phyloP scores from a whole-genome alignment of 345 rosid genomes.

The Noccaea bulbosa region DNA sequence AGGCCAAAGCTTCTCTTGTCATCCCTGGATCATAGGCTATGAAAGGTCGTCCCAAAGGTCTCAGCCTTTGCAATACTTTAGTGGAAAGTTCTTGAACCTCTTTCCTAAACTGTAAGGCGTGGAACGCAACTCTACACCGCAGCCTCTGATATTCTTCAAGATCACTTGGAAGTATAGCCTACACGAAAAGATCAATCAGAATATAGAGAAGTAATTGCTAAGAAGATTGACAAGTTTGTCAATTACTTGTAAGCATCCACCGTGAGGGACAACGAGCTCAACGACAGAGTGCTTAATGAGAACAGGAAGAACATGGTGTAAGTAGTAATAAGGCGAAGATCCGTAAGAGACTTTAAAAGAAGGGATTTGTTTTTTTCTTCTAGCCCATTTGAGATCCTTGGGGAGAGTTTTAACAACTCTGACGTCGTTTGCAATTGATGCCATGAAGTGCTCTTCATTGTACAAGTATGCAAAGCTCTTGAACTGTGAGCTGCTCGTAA shows the following conservation, averaged over 20 bases:
- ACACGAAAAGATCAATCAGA: constrained; percentile 18
- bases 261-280: constrained; percentile 83
- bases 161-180: constrained; percentile 80
- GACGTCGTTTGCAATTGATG: constrained; percentile 72
- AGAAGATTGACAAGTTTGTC: not conserved
- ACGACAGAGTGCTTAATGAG: constrained; percentile 86
- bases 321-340: constrained; percentile 82
- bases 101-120: constrained; percentile 78
- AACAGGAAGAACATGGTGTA: constrained; percentile 86
- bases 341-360: constrained; percentile 76
- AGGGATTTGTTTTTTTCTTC: constrained; percentile 88
- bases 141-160: constrained; percentile 93
- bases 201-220: not conserved
- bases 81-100: constrained; percentile 90
- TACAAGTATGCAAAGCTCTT: constrained; percentile 98
- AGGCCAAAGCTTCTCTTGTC: constrained; percentile 97
- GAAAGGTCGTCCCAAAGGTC: constrained; percentile 83
- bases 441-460: constrained; percentile 85
- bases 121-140: constrained; percentile 91
- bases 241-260: constrained; percentile 92
- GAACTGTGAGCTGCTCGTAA: constrained; percentile 73
- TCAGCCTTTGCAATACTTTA: constrained; percentile 78
- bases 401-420: constrained; percentile 90
- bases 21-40: constrained; percentile 97
- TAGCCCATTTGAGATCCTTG: constrained; percentile 80